These are phyloP conservation scores for Groenewaldozyma auringiensis DNA, from an alignment of 1,139 yeast species.

Conservation along the genomic window DNA sequence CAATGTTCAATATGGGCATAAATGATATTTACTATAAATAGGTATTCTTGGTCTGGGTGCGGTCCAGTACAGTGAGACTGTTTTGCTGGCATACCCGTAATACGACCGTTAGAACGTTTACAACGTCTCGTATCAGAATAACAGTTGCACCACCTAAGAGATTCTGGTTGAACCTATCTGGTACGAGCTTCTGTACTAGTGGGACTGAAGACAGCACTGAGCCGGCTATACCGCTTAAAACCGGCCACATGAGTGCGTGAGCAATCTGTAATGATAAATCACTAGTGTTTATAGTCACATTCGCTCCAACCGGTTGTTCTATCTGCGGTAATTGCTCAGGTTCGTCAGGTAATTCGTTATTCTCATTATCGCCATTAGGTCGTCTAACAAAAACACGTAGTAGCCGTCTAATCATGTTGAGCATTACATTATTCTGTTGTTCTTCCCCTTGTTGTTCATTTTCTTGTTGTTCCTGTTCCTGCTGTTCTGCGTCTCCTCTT, in stretches of 20 bases:
- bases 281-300: conserved; percentile 23
- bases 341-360: background rate
- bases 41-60: too few species aligned
- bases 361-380: background rate
- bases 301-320: conserved; percentile 6
- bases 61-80: conserved; percentile 20
- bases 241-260: conserved; percentile 26
- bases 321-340: too few species aligned
- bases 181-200: conserved; percentile 17
- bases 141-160: conserved; percentile 38
- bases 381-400: background rate
- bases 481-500: background rate
- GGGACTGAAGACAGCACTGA: conserved; percentile 17
- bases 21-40: too few species aligned
- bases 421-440: background rate
- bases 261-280: conserved; percentile 20
- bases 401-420: background rate
- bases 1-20: too few species aligned
- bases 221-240: conserved; percentile 21
- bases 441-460: background rate
- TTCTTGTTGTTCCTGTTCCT: background rate
- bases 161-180: conserved; percentile 36
- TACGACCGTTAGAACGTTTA: conserved; percentile 25
- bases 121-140: conserved; percentile 36
- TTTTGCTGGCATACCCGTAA: conserved; percentile 21